Base-by-base conservation (phyloP, 1,284 basidiomycete genomes). In the Trametes sp. region DNA sequence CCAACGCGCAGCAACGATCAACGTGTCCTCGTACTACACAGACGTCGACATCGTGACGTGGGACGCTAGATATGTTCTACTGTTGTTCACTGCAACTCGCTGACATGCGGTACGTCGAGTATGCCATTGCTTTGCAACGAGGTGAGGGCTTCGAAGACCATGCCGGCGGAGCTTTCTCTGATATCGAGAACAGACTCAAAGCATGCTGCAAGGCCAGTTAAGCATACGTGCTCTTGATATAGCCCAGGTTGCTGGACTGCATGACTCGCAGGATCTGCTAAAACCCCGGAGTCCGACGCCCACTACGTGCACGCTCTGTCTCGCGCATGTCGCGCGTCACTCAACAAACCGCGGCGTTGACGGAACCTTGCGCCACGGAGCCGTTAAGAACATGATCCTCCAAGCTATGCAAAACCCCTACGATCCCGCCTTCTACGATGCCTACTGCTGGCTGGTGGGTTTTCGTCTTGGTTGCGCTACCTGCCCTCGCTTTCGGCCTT, bases 381-480 rank as follows among this genome's bases (percentile, higher is more conserved):
- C 16, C 28, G 48, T 49, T 49, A 49, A 49, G 48, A 49, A 16
- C 16, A 6, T 33, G 4, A 16, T 10, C 11, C 48, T 33, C 1
- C 11, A 46, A 28, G 24, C 19, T 21, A 8, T 7, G 48, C 5
- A 5, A 2, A n/a, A 1, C 14, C 48, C 13, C 7, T 29, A 46
- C 24, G 48, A 49, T 21, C 19, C 48, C 48, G 28, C 19, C 29
- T 19, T 49, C 48, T 49, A 29, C 29, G 48, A 49, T 49, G 48
- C 48, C 48, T 49, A 24, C 48, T 49, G 48, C 48, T 49, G 48
- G 48, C 29, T 49, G 26, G 48, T 49, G 48, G 48, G 48, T 29
- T 29, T 19, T 49, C 48, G 48, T 33, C 29, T 49, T 33, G 48
- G 48, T 29, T 29, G 28, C 48, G 28, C 19, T 49, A 7, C 48